Percentiles rank a stretch among this genome's conserved stretches.
These are phyloP conservation scores for Blastocrithidia nonstop DNA, from an alignment of 208 protist genomes.

Conservation along the genomic window DNA sequence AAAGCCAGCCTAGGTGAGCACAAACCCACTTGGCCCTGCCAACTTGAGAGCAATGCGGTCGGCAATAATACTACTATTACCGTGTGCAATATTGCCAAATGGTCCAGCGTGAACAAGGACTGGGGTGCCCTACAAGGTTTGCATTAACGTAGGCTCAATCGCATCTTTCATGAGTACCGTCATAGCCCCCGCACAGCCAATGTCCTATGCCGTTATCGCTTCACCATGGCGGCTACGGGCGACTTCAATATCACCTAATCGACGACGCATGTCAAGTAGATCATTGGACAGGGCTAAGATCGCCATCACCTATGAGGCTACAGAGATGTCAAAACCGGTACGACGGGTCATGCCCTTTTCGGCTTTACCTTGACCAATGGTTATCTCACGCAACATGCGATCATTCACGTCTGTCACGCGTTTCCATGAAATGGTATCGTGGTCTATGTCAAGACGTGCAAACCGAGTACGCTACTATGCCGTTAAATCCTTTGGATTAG, in stretches of 20 bases:
- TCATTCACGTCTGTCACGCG: slow-evolving; percentile 96
- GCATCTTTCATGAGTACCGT: slow-evolving; percentile 94
- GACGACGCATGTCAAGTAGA: slow-evolving; percentile 90
- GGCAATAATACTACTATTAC: slow-evolving; percentile 95
- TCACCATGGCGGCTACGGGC: slow-evolving; percentile 44
- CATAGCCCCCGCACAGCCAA: slow-evolving; percentile 87
- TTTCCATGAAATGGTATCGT: slow-evolving; percentile 91
- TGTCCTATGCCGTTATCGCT: slow-evolving; percentile 84
- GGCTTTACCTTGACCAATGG: slow-evolving; percentile 79
- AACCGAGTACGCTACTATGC: slow-evolving; percentile 79
- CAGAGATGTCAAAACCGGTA: slow-evolving; percentile 94
- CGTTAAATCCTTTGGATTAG: slow-evolving; percentile 85
- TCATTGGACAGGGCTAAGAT: slow-evolving; percentile 90
- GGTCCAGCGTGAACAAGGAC: slow-evolving; percentile 96
- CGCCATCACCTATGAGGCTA: slow-evolving; percentile 97
- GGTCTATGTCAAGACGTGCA: slow-evolving; percentile 93
- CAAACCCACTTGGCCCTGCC: slow-evolving; percentile 90
- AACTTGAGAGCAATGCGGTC: slow-evolving; percentile 92
- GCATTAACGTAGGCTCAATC: slow-evolving; percentile 94
- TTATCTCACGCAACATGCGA: slow-evolving; percentile 92
- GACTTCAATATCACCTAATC: slow-evolving; percentile 76
- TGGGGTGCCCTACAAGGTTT: slow-evolving; percentile 93
- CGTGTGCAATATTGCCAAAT: slow-evolving; percentile 98
- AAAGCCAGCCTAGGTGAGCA: slow-evolving; percentile 94
- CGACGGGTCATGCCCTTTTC: slow-evolving; percentile 82